Percentiles rank a stretch among this genome's conserved stretches.
Evolutionary conservation across 495 filamentous ascomycete species (phyloP).

Genomic region (Aspergillus coremiiformis): DNA sequence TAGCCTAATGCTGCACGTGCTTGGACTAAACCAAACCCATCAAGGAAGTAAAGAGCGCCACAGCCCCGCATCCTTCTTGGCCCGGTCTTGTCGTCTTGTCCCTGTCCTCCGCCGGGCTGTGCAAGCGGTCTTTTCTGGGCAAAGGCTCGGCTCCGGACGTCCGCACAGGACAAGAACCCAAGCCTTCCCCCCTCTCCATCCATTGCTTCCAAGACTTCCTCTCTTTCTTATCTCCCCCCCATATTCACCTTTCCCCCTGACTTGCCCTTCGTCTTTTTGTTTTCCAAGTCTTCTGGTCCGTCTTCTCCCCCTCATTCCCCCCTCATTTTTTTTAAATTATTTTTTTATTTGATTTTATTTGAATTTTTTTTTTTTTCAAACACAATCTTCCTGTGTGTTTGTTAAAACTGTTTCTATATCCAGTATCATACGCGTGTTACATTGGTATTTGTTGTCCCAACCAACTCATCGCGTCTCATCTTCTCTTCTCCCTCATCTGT

Average conservation of each 20-base stretch:
- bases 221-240: slow-evolving; percentile 14
- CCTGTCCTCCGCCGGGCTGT: slow-evolving; percentile 29
- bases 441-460: slow-evolving; percentile 7
- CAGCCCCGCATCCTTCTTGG: slow-evolving; percentile 26
- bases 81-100: slow-evolving; percentile 27
- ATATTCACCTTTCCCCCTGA: slow-evolving; percentile 12
- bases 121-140: slow-evolving; percentile 36
- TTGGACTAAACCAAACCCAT: not conserved
- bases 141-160: slow-evolving; percentile 30
- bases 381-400: not conserved
- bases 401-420: not conserved
- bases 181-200: slow-evolving; percentile 20
- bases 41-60: slow-evolving; percentile 5
- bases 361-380: too few species aligned
- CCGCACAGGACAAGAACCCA: slow-evolving; percentile 16
- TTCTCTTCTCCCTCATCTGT: not conserved
- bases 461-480: slow-evolving; percentile 7
- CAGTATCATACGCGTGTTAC: not conserved
- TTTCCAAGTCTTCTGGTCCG: slow-evolving; percentile 4
- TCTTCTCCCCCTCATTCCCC: not conserved
- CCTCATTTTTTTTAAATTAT: not conserved
- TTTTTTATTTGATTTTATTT: not conserved
- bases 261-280: slow-evolving; percentile 8
- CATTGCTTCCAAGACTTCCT: slow-evolving; percentile 25
- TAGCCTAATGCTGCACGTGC: not conserved